Percentiles rank a stretch among this genome's conserved stretches.
Evolutionary conservation across 371 early-diverging fungal species (phyloP).

Genomic region (Saksenaea oblongispora): DNA sequence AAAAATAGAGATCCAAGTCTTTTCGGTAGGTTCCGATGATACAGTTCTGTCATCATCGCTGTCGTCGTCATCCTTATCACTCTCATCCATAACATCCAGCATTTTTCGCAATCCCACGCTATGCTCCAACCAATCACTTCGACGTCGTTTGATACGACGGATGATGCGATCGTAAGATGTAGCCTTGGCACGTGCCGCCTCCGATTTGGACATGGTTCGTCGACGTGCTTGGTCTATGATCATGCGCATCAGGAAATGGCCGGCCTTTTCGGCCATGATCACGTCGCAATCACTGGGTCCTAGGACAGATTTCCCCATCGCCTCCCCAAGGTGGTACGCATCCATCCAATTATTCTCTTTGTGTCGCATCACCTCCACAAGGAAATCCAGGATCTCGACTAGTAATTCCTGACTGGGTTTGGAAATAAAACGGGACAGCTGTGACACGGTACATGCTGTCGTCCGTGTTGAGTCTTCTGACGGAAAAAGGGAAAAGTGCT

Average conservation of each 20-base stretch:
- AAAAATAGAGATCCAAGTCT: constrained; percentile 1
- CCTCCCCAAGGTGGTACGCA: constrained; percentile 16
- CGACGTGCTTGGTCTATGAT: constrained; percentile 6
- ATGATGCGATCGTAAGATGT: constrained; percentile 38
- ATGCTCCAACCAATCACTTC: background rate
- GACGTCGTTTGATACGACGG: background rate
- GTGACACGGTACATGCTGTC: constrained; percentile 3
- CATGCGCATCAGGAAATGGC: constrained; percentile 12
- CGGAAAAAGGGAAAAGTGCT: background rate
- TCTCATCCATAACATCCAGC: background rate
- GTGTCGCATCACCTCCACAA: constrained; percentile 18
- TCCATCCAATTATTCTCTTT: constrained; percentile 14
- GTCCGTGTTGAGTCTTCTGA: background rate
- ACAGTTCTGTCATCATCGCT: background rate
- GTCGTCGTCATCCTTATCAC: too few species aligned
- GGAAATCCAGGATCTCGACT: constrained; percentile 17
- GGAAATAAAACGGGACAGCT: constrained; percentile 10
- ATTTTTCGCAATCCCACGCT: background rate
- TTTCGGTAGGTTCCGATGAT: background rate
- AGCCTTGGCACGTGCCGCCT: constrained; percentile 40
- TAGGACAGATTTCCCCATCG: constrained; percentile 17
- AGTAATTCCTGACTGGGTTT: constrained; percentile 5
- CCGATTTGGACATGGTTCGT: constrained; percentile 27
- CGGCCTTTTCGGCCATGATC: constrained; percentile 18
- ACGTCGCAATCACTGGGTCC: constrained; percentile 13